Evolutionary conservation across 441 rosid genomes (phyloP).

Genomic region (Syzygium malaccense): DNA sequence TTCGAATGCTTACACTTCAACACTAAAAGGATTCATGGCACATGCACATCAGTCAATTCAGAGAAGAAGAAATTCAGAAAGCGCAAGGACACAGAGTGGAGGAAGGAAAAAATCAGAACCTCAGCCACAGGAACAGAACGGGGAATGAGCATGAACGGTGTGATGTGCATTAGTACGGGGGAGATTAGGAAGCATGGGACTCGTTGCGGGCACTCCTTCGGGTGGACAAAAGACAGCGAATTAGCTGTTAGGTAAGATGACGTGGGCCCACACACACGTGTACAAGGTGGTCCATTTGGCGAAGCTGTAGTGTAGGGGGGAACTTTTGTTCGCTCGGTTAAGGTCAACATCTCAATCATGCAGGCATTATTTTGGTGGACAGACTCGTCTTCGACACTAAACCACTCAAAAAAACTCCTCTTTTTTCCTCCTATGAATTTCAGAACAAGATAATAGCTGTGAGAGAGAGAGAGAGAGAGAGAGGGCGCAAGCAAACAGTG

Average conservation of each 20-base stretch:
- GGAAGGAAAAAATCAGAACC: neutral
- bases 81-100: neutral
- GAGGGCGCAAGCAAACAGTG: conserved; percentile 2
- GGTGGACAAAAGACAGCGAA: neutral
- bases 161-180: neutral
- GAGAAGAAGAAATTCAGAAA: neutral
- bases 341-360: conserved; percentile 64
- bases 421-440: neutral
- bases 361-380: conserved; percentile 43
- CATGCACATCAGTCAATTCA: neutral
- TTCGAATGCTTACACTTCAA: neutral
- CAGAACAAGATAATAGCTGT: neutral
- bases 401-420: conserved; percentile 3
- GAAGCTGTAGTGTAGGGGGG: neutral
- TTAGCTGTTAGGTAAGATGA: conserved; percentile 26
- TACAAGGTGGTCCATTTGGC: conserved; percentile 27
- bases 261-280: conserved; percentile 56
- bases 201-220: too few relatives aligned
- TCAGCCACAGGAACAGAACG: neutral
- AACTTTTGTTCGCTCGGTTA: conserved; percentile 28
- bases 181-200: neutral
- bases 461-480: neutral
- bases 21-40: neutral
- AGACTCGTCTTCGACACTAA: conserved; percentile 20
- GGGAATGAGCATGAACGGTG: neutral